Evolutionary conservation across 2,329 filamentous ascomycete genomes (phyloP), one percentile per base, ranked within the genome.

Genomic region (Dactylellina haptotyla): DNA sequence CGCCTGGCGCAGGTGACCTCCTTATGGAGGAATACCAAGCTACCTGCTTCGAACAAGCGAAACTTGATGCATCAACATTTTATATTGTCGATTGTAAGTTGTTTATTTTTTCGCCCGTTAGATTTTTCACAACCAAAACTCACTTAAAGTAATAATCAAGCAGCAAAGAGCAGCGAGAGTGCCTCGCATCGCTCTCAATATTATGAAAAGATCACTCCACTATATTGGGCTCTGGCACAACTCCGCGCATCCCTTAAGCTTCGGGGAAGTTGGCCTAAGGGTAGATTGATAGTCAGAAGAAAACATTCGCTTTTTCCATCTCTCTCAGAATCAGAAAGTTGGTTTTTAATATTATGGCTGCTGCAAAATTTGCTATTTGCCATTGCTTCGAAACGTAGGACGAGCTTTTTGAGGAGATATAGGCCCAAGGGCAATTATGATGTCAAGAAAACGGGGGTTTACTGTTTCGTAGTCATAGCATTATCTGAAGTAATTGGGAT

Each of bases 51-150:
- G 4, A 20, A 48, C 4, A 48, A 3, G 4, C 43, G n/a, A 48
- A 48, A 20, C 4, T 12, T 2, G 43, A 48, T 3, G 3, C 4
- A 6, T 48, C 43, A 2, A 48, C 43, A 6, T 48, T 48, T 48
- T 48, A 48, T 18, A 18, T 48, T 48, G 43, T 48, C 3, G 43
- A 48, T 26, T 2, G 43, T 48, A 20, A 48, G 43, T 48, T n/a
- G 18, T 26, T 18, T 39, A 3, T 12, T 16, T 39, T 10, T 39
- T 14, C 3, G n/a, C n/a, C n/a, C 9, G 16, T 39, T 3, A 39
- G 12, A 39, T 39, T 16, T 39, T 12, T 3, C 10, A 39, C 3
- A 16, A 10, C 16, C 12, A 39, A 3, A 16, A 10, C 16, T 39
- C 16, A 39, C 3, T 39, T 16, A 14, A 39, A 16, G 12, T 39